Percentiles rank a stretch among this genome's conserved stretches.
These are phyloP conservation scores for Funneliformis geosporum DNA, from an alignment of 192 early-diverging fungal genomes.

Conservation along the genomic window DNA sequence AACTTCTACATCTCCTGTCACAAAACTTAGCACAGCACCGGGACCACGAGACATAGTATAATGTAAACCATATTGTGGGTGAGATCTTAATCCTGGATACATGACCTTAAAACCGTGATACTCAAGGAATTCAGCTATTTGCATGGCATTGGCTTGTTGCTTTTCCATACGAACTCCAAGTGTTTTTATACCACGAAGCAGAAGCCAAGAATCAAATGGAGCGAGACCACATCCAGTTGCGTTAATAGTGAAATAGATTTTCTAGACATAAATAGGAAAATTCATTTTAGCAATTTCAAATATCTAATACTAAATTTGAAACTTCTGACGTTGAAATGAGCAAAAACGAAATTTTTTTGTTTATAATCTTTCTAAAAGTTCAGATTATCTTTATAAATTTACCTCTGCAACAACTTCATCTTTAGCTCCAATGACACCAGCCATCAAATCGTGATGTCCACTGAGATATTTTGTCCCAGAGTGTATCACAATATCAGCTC, in stretches of 20 bases:
- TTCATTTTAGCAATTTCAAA: background rate
- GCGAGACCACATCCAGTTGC: conserved; percentile 86
- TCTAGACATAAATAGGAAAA: conserved; percentile 38
- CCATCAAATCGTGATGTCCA: conserved; percentile 98
- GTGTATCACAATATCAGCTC: conserved; percentile 93
- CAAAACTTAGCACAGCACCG: conserved; percentile 94
- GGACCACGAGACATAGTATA: conserved; percentile 75
- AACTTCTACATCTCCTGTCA: conserved; percentile 81
- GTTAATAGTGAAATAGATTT: conserved; percentile 93
- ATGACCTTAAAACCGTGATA: conserved; percentile 79
- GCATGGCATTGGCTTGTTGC: conserved; percentile 80
- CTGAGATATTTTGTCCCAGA: conserved; percentile 97
- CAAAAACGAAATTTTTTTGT: too few relatives aligned
- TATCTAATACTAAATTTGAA: too few relatives aligned
- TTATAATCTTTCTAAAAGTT: too few relatives aligned
- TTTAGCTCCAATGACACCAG: conserved; percentile 88
- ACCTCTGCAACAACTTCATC: conserved; percentile 73
- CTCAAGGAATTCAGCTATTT: conserved; percentile 83
- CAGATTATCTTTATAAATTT: background rate
- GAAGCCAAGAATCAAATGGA: conserved; percentile 92
- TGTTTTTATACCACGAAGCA: conserved; percentile 94
- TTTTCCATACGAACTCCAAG: conserved; percentile 95
- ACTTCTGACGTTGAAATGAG: too few relatives aligned
- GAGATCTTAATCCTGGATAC: conserved; percentile 82
- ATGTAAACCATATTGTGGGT: conserved; percentile 87